Conservation (phyloP, 306 rosid species). For the Rosa lucieae region DNA sequence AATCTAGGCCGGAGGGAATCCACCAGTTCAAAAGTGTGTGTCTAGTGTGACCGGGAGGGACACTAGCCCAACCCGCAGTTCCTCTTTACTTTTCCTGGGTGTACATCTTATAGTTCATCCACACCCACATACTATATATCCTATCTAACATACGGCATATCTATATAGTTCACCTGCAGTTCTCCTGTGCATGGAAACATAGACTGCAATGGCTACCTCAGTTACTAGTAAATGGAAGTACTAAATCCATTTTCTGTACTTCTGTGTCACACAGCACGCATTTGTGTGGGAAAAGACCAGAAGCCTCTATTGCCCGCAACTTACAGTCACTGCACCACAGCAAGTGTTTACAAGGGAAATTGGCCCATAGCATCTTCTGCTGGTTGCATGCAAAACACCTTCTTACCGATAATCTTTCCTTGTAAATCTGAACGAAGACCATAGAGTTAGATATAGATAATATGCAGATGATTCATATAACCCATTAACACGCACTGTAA, state of each 20-base stretch:
- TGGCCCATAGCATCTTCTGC: constrained; percentile 35
- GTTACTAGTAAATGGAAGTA: not conserved
- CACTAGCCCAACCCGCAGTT: constrained; percentile 1
- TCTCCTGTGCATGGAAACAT: constrained; percentile 10
- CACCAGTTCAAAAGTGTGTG: not conserved
- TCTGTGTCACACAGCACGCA: constrained; percentile 38
- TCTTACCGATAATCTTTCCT: constrained; percentile 18
- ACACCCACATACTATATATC: constrained; percentile 7
- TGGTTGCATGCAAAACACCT: constrained; percentile 38
- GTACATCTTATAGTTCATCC: not conserved
- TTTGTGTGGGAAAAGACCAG: constrained; percentile 29
- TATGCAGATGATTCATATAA: not conserved
- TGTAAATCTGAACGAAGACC: constrained; percentile 29
- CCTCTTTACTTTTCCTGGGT: not conserved
- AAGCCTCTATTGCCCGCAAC: constrained; percentile 23
- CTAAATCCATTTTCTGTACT: constrained; percentile 25
- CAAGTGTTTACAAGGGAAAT: constrained; percentile 42
- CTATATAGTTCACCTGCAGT: not conserved
- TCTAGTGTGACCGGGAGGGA: constrained; percentile 3
- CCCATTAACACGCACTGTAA: not conserved
- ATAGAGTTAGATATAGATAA: not conserved
- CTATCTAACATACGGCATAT: not conserved
- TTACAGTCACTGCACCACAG: constrained; percentile 45
- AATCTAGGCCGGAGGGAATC: not conserved
- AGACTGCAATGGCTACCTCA: not conserved